phyloP scores from a whole-genome alignment of 2,329 filamentous ascomycete genomes.

The Arthrobotrys megalospora region DNA sequence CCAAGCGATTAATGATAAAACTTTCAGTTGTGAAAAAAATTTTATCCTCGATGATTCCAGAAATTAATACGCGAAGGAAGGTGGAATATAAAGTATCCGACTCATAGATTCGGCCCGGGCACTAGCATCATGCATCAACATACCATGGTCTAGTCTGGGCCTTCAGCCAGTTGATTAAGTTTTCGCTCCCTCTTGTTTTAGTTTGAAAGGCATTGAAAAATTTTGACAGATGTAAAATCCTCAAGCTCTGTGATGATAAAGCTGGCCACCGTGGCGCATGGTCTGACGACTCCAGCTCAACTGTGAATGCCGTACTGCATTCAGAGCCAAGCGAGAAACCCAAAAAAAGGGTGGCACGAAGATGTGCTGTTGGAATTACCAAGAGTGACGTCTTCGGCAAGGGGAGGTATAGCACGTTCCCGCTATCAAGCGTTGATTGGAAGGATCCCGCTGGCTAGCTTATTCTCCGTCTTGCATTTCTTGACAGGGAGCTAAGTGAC shows the following conservation, averaged over 20 bases:
- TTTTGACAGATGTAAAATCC: no score
- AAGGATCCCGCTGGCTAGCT: conserved; percentile 14
- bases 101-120: no score
- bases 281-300: conserved; percentile 13
- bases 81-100: no score
- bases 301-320: neutral
- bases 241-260: neutral
- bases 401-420: conserved; percentile 21
- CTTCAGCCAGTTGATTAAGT: no score
- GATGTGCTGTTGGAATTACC: conserved; percentile 20
- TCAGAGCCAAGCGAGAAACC: neutral
- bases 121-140: no score
- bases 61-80: no score
- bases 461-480: conserved; percentile 17
- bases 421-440: conserved; percentile 19
- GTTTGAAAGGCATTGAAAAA: neutral
- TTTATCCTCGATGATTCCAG: no score
- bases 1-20: no score
- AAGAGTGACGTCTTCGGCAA: conserved; percentile 26
- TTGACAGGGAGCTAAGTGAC: conserved; percentile 3
- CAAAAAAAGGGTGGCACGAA: conserved; percentile 1
- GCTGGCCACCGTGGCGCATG: neutral
- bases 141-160: no score
- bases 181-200: no score
- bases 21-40: no score